Percentiles rank a stretch among this genome's conserved stretches.
Conservation (phyloP, 257 asterid species). For the Solanum clarkiae region DNA sequence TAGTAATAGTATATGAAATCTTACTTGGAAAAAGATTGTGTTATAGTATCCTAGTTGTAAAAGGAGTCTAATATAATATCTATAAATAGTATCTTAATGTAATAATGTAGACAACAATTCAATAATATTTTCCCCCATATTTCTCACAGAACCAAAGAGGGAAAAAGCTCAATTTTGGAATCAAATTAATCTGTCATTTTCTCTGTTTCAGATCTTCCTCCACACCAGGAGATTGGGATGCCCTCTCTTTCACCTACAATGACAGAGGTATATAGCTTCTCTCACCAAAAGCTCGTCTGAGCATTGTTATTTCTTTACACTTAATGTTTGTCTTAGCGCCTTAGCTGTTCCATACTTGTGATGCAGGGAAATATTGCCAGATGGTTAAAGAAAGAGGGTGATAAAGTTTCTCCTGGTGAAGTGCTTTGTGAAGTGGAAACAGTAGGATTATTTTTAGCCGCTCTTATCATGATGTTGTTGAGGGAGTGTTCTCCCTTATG, state of each 20-base stretch:
- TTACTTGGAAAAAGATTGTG: too few species aligned
- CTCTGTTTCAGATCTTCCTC: slow-evolving; percentile 65
- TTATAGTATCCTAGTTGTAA: too few species aligned
- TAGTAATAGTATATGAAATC: too few species aligned
- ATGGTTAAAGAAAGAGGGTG: slow-evolving; percentile 99
- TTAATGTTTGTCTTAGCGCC: neutral
- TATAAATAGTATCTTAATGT: too few species aligned
- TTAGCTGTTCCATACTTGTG: slow-evolving; percentile 2
- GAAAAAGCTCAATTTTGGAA: slow-evolving; percentile 2
- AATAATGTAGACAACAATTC: too few species aligned
- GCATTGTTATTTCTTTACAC: neutral
- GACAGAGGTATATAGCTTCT: slow-evolving; percentile 58
- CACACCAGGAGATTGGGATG: slow-evolving; percentile 97
- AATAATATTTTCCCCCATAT: too few species aligned
- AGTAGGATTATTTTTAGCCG: slow-evolving; percentile 26
- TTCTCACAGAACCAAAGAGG: neutral
- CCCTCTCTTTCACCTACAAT: slow-evolving; percentile 99
- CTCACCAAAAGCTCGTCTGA: neutral
- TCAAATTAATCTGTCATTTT: slow-evolving; percentile 3
- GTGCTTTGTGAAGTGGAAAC: slow-evolving; percentile 99
- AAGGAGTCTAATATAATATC: too few species aligned
- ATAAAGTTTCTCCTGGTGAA: slow-evolving; percentile 86
- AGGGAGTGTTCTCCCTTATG: neutral
- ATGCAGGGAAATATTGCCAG: slow-evolving; percentile 91
- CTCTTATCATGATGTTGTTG: neutral